phyloP scores from a whole-genome alignment of 2,329 filamentous ascomycete species.

The Leptographium lundbergii region DNA sequence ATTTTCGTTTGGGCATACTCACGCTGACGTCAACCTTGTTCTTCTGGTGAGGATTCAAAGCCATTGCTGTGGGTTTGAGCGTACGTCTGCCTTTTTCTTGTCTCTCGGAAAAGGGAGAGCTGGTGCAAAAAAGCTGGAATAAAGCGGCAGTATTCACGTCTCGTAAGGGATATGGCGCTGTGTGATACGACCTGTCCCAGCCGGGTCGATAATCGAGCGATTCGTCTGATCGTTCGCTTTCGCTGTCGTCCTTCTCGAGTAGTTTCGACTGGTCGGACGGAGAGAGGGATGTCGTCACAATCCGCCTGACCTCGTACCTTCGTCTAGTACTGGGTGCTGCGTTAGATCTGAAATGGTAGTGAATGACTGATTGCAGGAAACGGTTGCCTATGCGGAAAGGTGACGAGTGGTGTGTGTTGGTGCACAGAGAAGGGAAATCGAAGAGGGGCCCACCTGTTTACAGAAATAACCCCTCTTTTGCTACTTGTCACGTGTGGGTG shows the following conservation, averaged over 20 bases:
- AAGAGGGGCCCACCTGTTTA: neutral
- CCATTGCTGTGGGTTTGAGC: neutral
- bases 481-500: neutral
- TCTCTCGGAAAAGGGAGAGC: neutral
- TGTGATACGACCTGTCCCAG: neutral
- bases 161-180: neutral
- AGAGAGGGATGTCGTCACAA: neutral
- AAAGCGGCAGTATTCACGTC: neutral
- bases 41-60: constrained; percentile 88
- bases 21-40: constrained; percentile 97
- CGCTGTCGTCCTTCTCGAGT: neutral
- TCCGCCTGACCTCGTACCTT: neutral
- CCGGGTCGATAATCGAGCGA: neutral
- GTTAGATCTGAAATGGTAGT: neutral
- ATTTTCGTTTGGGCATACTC: constrained; percentile 22
- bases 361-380: neutral
- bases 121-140: neutral
- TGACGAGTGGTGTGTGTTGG: neutral
- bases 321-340: neutral
- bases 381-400: neutral
- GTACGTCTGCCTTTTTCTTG: neutral
- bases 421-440: neutral
- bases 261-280: neutral
- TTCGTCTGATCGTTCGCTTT: neutral
- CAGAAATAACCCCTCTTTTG: constrained; percentile 1